Conservation (phyloP, 208 protist genomes). For the Trypanosomatidae sp. region DNA sequence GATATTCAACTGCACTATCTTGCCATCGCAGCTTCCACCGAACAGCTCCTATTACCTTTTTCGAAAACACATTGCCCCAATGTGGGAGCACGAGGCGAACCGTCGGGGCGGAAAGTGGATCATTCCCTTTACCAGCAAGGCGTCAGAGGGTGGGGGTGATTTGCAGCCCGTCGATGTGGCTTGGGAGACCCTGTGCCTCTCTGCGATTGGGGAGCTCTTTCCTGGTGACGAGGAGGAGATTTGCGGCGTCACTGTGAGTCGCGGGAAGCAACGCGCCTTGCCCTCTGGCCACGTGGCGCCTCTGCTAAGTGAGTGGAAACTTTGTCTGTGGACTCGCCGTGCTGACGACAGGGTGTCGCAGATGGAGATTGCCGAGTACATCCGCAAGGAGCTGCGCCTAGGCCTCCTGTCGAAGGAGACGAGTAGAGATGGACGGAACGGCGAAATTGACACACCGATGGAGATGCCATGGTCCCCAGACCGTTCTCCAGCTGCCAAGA, state of each 20-base stretch:
- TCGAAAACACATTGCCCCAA: conserved; percentile 85
- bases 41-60: conserved; percentile 88
- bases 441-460: background rate
- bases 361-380: conserved; percentile 61
- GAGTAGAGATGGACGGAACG: background rate
- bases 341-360: conserved; percentile 65
- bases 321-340: conserved; percentile 86
- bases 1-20: conserved; percentile 65
- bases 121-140: conserved; percentile 42
- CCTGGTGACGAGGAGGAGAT: conserved; percentile 82
- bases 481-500: conserved; percentile 5
- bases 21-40: conserved; percentile 72
- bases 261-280: conserved; percentile 35
- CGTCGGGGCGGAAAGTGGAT: conserved; percentile 88
- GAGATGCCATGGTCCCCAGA: background rate
- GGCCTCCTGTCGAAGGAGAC: conserved; percentile 4
- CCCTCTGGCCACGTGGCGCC: conserved; percentile 11
- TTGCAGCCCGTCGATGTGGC: conserved; percentile 64
- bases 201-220: conserved; percentile 80
- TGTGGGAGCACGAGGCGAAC: conserved; percentile 93
- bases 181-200: conserved; percentile 79
- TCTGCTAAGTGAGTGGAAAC: conserved; percentile 58
- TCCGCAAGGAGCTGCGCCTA: conserved; percentile 42
- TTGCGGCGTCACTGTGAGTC: conserved; percentile 77
- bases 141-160: conserved; percentile 8